Evolutionary conservation across 345 rosid species (phyloP), one percentile per base, ranked within the genome.

Genomic region (Fremontodendron californicum): DNA sequence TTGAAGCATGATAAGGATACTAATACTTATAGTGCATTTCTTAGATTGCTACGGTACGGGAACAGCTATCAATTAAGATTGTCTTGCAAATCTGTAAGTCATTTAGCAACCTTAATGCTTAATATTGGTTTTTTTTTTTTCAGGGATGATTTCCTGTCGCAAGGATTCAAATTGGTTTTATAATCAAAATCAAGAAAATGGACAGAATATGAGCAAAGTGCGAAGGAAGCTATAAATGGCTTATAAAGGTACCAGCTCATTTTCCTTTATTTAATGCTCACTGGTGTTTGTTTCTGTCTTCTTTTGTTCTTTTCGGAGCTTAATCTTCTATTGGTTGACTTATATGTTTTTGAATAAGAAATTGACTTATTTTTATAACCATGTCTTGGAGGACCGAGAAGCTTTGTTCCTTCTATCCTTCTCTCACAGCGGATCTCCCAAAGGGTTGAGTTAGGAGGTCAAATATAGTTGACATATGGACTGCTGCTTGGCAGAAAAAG

Each of bases 101-200:
- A 37, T n/a, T 39, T 5, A 21, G 9, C 71, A 39, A 66, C 19
- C 71, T 18, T 48, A 13, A 15, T 19, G 75, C 52, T 5, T 57
- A 58, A 42, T 5, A 58, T 76, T 18, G 25, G 8, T 62, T 51
- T 9, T 31, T 19, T 4, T 33, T 33, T 33, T 29, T 31, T 58
- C 84, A 90, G 94, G 84, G 91, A 90, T 82, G 89, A 83, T 82
- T 90, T 89, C 80, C 57, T 90, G 55, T 88, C 92, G 0, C 82
- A 82, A 62, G 92, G 91, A 8, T 90, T 90, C 82, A 88, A 90
- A 43, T 73, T 90, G 85, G 86, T 85, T 78, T 76, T 90, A 75
- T 89, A 69, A 81, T 68, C 72, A 49, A 49, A 19, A 33, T 51
- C 27, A 33, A 70, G 45, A 43, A 71, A 48, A 35, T 29, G 63